Base-by-base conservation (phyloP, 768 basidiomycete species). In the Termitomyces sp. region DNA sequence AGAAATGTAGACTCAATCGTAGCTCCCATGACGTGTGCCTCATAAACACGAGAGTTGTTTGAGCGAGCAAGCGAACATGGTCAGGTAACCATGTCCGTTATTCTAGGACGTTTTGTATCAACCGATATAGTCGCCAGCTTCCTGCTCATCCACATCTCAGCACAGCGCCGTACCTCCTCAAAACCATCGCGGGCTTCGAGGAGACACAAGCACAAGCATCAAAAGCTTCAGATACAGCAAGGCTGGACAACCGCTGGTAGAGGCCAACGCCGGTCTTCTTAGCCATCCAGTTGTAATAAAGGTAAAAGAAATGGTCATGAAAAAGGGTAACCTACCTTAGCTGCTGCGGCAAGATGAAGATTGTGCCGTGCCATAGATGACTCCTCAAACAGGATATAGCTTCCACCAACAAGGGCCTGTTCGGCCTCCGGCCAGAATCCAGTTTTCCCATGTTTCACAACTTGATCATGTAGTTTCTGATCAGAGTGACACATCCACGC, bases 401-500 rank as follows among this genome's bases (percentile, higher is more conserved):
- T 92, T 18, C 92, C 92, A 1, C 94, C 96, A 24, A 98, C 92
- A 38, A 98, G 78, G 1, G 87, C 91, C 62, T 91, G 82, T 1
- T 82, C 81, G 16, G 68, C 65, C 4, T 75, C 71, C 1, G 96
- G 95, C 89, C 90, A 93, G 69, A 98, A 89, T 18, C 89, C 90
- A 58, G 79, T 65, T 74, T 76, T 70, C 1, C 79, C 76, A 61
- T 80, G 80, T 60, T 81, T 77, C 52, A 81, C 72, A 3, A 92
- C 80, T 14, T 85, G 82, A 35, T 86, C 85, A 60, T 88, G 83
- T 50, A 98, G 75, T 44, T 82, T 85, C 74, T 96, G 94, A 66
- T 97, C 94, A 9, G 85, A 71, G 70, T 98, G 96, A 65, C 96
- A 98, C 90, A 98, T 94, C 96, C 96, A 98, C 7, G 94, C 89